These are phyloP conservation scores for Geoglossum cookeanum DNA, from an alignment of 2,329 filamentous ascomycete species.

Conservation along the genomic window DNA sequence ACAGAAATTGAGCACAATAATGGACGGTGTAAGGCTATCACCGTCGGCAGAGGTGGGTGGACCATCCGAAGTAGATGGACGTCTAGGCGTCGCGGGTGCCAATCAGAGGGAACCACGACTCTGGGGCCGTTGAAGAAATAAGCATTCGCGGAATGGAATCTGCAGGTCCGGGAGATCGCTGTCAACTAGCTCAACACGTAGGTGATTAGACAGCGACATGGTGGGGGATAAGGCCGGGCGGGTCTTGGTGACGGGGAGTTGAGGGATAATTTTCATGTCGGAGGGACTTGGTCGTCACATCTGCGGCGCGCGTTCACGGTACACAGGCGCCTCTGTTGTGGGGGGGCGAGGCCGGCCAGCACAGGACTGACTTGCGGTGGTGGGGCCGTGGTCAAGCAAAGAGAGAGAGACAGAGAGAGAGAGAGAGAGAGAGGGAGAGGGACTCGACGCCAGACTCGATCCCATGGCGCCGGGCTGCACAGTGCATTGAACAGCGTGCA, in stretches of 20 bases:
- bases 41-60: background rate
- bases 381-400: background rate
- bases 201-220: background rate
- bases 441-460: too few species aligned
- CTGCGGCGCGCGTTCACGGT: background rate
- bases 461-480: too few species aligned
- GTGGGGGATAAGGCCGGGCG: background rate
- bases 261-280: background rate
- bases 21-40: background rate
- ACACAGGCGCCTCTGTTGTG: background rate
- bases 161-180: background rate
- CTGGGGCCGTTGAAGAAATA: background rate
- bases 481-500: too few species aligned
- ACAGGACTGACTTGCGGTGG: background rate
- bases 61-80: background rate
- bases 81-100: background rate
- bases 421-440: too few species aligned
- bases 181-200: background rate
- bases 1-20: background rate
- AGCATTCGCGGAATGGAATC: background rate
- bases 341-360: background rate
- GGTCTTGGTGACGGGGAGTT: background rate
- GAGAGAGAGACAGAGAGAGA: too few species aligned
- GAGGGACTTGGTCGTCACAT: background rate
- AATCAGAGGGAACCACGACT: conserved; percentile 2